Base-by-base conservation (phyloP, 331 rosid genomes). In the Rosa hybrid region DNA sequence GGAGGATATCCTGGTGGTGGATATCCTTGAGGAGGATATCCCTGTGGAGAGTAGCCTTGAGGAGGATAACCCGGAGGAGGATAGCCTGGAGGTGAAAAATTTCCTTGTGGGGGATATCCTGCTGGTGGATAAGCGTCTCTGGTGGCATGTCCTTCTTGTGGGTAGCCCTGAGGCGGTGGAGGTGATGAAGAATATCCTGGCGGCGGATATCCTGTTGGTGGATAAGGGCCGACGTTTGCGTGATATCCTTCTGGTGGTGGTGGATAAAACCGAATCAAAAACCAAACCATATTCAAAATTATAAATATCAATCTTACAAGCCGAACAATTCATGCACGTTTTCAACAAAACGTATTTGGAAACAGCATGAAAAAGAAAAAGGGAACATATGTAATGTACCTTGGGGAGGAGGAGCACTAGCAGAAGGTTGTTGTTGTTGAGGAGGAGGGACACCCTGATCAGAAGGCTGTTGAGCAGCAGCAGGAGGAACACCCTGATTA, bases 41-140 rank as follows among this genome's bases (percentile, higher is more conserved):
- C 92, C 0, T 86, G 91, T 3, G 92, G 95, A 16, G 94, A 92
- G 76, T 92, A 92, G 0, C 96, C 97, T 39, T 88, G 91, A 4
- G 68, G 39, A 30, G 84, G 92, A 2, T 74, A 74, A n/a, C 78
- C 51, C 0, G 49, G 85, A 8, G 68, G 39, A 30, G 84, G 92
- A 2, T 74, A 74, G 21, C 78, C 68, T 0, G 77, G 84, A 42
- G 14, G 79, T 27, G 68, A 27, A 62, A 84, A 85, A 72, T 86
- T 81, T 6, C 80, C 87, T 7, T 81, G 84, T 4, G 72, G 82
- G 1, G 85, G 82, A 81, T 80, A 84, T 56, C 85, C 87, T 70
- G 17, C 71, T 6, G 89, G 86, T 30, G 96, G 94, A 77, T 90
- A 81, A 67, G 70, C 88, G 44, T 79, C 84, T 56, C 73, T 72